Base-by-base conservation (phyloP, 208 protist genomes). In the Trypanosoma grayi region DNA sequence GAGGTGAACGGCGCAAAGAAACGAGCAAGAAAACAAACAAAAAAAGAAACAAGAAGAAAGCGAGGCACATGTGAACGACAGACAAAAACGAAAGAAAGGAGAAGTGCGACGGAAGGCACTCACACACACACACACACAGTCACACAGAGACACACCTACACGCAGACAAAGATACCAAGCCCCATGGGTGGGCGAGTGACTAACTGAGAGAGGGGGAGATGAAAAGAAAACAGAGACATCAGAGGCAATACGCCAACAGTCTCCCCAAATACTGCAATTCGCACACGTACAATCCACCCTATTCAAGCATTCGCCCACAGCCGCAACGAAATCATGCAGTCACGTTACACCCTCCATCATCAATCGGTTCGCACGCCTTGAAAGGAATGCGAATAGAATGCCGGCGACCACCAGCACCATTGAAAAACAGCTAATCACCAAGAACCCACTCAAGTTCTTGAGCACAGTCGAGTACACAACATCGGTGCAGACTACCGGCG, bases 391-490 rank as follows among this genome's bases (percentile, higher is more conserved):
- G 58, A 73, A 62, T 13, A 62, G 3, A 41, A 73, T 62, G 1
- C 67, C 67, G 13, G 52, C n/a, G 34, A 73, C 34, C 22, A 66
- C 55, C 10, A 73, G 67, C 4, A 67, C 22, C 67, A 73, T 68
- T 6, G 67, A 31, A 51, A 73, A 73, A n/a, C 50, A n/a, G 41
- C 31, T 62, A 46, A 73, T 73, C 2, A 68, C 59, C 20, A 73
- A 44, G 60, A 73, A 73, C 10, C 58, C 67, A 55, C 60, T 43
- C 36, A 73, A 47, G 47, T 73, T 73, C 46, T 54, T 65, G 4
- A 28, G 59, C 43, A 73, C 54, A 13, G 60, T 66, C 10, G 45
- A 55, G 50, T 65, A 65, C 2, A 65, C 47, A 18, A 36, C 44
- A 45, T 39, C 50, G 7, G 67, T 73, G 43, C 67, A 73, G 31